These are phyloP conservation scores for Monascus ruber DNA, from an alignment of 2,329 filamentous ascomycete species.

Conservation along the genomic window DNA sequence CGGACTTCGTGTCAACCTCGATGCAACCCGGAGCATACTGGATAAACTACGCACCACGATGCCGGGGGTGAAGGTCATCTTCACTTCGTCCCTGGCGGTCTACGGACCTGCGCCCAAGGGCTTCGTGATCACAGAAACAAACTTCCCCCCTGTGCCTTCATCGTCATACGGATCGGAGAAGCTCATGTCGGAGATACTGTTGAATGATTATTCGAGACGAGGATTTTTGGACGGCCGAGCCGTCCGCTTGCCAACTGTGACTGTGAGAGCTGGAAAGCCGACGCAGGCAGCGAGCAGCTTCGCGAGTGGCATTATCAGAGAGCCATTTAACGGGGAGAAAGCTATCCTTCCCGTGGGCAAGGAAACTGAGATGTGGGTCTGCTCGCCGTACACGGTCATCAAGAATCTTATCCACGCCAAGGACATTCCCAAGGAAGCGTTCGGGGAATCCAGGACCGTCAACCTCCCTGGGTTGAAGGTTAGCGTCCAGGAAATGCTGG, in stretches of 20 bases:
- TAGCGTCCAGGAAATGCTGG: conserved; percentile 50
- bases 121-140: conserved; percentile 33
- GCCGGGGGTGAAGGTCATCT: conserved; percentile 39
- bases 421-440: conserved; percentile 38
- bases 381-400: conserved; percentile 43
- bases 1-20: conserved; percentile 41
- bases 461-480: conserved; percentile 46
- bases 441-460: conserved; percentile 43
- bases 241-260: conserved; percentile 41
- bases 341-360: conserved; percentile 40
- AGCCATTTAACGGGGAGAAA: conserved; percentile 41
- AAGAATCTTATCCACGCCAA: conserved; percentile 44
- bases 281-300: conserved; percentile 42
- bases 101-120: conserved; percentile 38
- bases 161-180: conserved; percentile 44
- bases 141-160: conserved; percentile 36
- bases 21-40: conserved; percentile 37
- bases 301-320: conserved; percentile 42
- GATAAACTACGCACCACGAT: conserved; percentile 35
- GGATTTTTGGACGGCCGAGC: conserved; percentile 38
- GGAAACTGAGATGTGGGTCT: conserved; percentile 47
- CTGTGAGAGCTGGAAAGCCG: conserved; percentile 40
- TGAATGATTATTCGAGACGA: conserved; percentile 42
- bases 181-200: conserved; percentile 37
- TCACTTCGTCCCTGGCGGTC: conserved; percentile 39